phyloP scores from a whole-genome alignment of 306 rosid species.

The Bauhinia variegata region DNA sequence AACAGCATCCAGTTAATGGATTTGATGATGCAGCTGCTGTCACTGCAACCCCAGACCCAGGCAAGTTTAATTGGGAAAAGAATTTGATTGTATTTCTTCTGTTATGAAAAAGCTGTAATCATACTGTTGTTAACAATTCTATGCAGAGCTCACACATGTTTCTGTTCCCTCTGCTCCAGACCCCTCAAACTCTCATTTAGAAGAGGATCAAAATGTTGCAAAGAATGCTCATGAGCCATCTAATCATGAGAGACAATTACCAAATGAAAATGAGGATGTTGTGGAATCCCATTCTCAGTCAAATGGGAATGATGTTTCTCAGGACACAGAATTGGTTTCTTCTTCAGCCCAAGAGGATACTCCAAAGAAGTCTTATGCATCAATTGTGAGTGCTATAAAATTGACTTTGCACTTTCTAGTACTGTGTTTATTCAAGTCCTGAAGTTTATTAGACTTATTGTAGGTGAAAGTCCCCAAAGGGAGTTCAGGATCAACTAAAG shows the following conservation, averaged over 20 bases:
- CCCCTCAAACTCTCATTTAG: constrained; percentile 41
- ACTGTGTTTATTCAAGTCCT: constrained; percentile 25
- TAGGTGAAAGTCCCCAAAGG: constrained; percentile 72
- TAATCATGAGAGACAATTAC: constrained; percentile 44
- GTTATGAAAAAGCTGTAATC: constrained; percentile 24
- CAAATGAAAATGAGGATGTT: constrained; percentile 43
- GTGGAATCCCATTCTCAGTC: constrained; percentile 49
- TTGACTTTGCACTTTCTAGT: constrained; percentile 28
- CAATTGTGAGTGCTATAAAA: constrained; percentile 57
- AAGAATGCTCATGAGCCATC: constrained; percentile 52
- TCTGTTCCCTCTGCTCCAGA: constrained; percentile 60
- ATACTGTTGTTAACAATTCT: constrained; percentile 14
- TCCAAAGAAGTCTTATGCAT: constrained; percentile 79
- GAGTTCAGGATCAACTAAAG: constrained; percentile 48
- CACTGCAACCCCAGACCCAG: constrained; percentile 49
- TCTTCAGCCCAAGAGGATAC: constrained; percentile 51
- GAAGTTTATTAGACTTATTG: constrained; percentile 41
- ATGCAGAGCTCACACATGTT: constrained; percentile 47
- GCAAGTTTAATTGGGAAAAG: constrained; percentile 39
- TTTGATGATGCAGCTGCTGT: constrained; percentile 44
- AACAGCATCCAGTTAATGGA: constrained; percentile 43
- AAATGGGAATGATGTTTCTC: constrained; percentile 51
- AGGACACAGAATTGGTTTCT: constrained; percentile 47
- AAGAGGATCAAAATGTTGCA: constrained; percentile 38
- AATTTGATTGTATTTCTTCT: not conserved